phyloP scores from a whole-genome alignment of 1,284 basidiomycete genomes.

The Flammula alnicola region DNA sequence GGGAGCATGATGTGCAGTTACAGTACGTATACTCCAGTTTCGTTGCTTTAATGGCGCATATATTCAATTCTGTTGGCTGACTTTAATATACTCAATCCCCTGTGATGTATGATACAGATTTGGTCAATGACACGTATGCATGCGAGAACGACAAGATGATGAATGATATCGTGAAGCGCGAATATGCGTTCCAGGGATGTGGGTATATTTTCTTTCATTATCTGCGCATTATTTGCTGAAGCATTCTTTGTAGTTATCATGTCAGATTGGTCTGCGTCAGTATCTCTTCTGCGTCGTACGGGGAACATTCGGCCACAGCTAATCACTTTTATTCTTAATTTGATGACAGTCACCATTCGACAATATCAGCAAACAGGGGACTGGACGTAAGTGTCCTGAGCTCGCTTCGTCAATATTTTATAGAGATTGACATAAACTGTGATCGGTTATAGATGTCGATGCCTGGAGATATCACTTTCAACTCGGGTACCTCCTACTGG shows the following conservation, averaged over 20 bases:
- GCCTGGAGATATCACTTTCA: conserved; percentile 70
- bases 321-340: not conserved
- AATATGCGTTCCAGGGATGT: conserved; percentile 83
- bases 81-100: not conserved
- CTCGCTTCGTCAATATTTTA: not conserved
- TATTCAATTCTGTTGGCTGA: too few relatives aligned
- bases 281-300: not conserved
- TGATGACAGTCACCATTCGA: conserved; percentile 46
- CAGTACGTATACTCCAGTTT: conserved; percentile 39
- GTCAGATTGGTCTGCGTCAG: conserved; percentile 71
- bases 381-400: conserved; percentile 56
- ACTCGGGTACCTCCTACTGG: conserved; percentile 57
- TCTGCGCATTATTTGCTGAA: not conserved
- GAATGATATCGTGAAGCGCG: conserved; percentile 80
- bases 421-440: too few relatives aligned
- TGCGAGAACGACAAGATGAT: conserved; percentile 79
- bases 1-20: conserved; percentile 78
- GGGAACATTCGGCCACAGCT: too few relatives aligned
- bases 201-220: conserved; percentile 22
- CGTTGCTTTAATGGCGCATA: too few relatives aligned
- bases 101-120: conserved; percentile 45
- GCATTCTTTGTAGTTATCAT: conserved; percentile 46
- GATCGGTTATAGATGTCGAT: conserved; percentile 60
- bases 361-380: conserved; percentile 64
- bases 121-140: conserved; percentile 78